Evolutionary conservation across 352 stramenopile species (phyloP).

Genomic region (Phytophthora pistaciae): DNA sequence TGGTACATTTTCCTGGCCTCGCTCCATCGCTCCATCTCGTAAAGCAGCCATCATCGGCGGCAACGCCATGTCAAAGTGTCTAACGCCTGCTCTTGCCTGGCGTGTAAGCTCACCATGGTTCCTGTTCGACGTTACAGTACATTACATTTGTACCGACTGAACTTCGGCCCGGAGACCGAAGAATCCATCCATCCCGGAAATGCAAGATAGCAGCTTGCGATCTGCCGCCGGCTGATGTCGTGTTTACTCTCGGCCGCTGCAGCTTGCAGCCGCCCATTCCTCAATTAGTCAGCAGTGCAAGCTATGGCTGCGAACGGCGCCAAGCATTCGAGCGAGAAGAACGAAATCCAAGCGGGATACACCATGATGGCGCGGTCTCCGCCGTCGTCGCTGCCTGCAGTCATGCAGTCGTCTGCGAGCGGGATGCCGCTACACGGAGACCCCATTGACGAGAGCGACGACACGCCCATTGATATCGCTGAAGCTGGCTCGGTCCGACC

Average conservation of each 20-base stretch:
- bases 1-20: conserved; percentile 5
- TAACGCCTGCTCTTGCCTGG: background rate
- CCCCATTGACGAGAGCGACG: conserved; percentile 20
- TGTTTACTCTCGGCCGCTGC: conserved; percentile 19
- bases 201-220: conserved; percentile 17
- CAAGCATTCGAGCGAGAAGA: conserved; percentile 21
- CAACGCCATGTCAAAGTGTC: background rate
- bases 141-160: no score
- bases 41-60: background rate
- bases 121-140: no score
- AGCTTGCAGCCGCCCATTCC: conserved; percentile 12
- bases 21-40: no score
- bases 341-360: conserved; percentile 14
- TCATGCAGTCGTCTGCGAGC: conserved; percentile 12
- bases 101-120: background rate
- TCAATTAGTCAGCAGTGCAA: conserved; percentile 11
- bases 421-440: conserved; percentile 8
- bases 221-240: conserved; percentile 20
- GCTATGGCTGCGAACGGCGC: conserved; percentile 10
- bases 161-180: background rate
- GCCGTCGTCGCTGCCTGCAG: conserved; percentile 1
- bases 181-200: conserved; percentile 17
- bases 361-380: conserved; percentile 25
- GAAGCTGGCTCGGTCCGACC: conserved; percentile 15
- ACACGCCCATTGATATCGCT: conserved; percentile 14